Conservation (phyloP, 331 rosid genomes). For the Acacia concinna region DNA sequence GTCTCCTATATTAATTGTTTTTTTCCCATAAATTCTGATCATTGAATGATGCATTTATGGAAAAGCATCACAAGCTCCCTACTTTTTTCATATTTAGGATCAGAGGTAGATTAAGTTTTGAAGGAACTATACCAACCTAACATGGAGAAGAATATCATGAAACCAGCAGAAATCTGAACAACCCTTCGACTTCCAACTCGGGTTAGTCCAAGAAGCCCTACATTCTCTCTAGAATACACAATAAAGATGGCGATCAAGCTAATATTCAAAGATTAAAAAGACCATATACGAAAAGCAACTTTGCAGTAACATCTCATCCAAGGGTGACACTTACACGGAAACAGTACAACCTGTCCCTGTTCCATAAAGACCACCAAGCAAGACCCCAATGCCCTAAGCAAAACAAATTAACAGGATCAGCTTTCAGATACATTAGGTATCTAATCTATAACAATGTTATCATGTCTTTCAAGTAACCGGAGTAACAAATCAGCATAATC, state of each 20-base stretch:
- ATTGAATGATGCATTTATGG: too few species aligned
- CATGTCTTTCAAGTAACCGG: not conserved
- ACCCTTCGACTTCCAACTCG: slow-evolving; percentile 86
- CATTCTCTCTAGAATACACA: slow-evolving; percentile 60
- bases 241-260: slow-evolving; percentile 19
- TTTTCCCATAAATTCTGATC: too few species aligned
- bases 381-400: slow-evolving; percentile 72
- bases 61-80: too few species aligned
- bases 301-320: slow-evolving; percentile 17
- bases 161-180: slow-evolving; percentile 79
- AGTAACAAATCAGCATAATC: slow-evolving; percentile 2
- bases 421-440: slow-evolving; percentile 4
- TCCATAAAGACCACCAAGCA: slow-evolving; percentile 90
- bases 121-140: slow-evolving; percentile 50
- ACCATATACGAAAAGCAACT: slow-evolving; percentile 10
- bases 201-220: slow-evolving; percentile 84
- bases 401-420: slow-evolving; percentile 26
- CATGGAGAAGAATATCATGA: slow-evolving; percentile 82
- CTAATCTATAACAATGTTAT: not conserved
- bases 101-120: not conserved
- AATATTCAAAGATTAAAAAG: slow-evolving; percentile 6
- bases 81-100: too few species aligned
- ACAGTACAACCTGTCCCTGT: slow-evolving; percentile 88
- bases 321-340: slow-evolving; percentile 74
- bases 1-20: too few species aligned